Evolutionary conservation across 257 asterid species (phyloP), one percentile per base, ranked within the genome.

Genomic region (Plantago elongata): DNA sequence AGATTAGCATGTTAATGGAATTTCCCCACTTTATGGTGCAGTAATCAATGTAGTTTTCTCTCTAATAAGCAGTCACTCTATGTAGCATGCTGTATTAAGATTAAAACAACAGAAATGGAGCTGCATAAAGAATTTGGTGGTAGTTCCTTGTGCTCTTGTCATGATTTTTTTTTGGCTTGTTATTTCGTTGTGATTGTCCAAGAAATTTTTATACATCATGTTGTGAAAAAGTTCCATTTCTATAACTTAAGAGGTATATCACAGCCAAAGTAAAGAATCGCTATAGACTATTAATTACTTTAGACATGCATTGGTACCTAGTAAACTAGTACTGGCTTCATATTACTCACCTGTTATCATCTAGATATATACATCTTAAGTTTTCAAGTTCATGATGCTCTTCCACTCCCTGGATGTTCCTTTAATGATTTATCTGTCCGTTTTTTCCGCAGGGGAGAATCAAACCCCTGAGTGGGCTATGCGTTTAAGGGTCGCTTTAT

Each of bases 401-500:
- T 48, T 60, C 45, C 42, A 61, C 30, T 63, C 9, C 67, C 60
- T 57, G 30, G 34, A 3, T 22, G 57, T 46, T 64, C 14, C 29
- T 65, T 27, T 37, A 11, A 5, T 61, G 22, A 46, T 57, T 15
- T n/a, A 54, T 62, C 57, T 45, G 67, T 64, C 30, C 72, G 44
- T 37, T 42, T 68, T 67, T 46, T 65, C 63, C 68, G 64, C 81
- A 87, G 99, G 96, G 95, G 99, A 92, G 79, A 87, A 82, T 76
- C 99, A 89, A 74, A 92, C 99, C 65, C 94, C 87, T 54, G 97
- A 86, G 78, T 92, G 97, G 97, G 96, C 97, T n/a, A 83, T 92
- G 99, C 97, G 99, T 43, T 66, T 92, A 61, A 77, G 99, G 72
- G 99, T 92, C 70, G 99, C 99, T 76, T 65, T 92, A 47, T 86